Conservation (phyloP, 495 filamentous ascomycete genomes). For the Aspergillus kassunensis region DNA sequence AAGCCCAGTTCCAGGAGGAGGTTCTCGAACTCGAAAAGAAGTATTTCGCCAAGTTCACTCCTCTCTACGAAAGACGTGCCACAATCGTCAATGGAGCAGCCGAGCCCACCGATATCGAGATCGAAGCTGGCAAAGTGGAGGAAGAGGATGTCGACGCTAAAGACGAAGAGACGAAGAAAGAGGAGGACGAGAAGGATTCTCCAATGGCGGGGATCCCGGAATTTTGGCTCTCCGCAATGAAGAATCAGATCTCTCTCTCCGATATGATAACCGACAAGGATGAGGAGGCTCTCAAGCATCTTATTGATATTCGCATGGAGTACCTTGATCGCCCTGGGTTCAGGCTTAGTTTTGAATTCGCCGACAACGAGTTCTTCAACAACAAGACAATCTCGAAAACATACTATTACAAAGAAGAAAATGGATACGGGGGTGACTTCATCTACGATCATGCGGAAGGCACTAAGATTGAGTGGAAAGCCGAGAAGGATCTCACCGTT, state of each 20-base stretch:
- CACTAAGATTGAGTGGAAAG: constrained; percentile 96
- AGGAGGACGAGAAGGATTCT: constrained; percentile 46
- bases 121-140: constrained; percentile 80
- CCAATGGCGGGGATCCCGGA: constrained; percentile 81
- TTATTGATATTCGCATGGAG: constrained; percentile 97
- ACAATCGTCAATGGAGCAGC: constrained; percentile 83
- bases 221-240: constrained; percentile 99
- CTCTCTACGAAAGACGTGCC: constrained; percentile 92
- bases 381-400: constrained; percentile 98
- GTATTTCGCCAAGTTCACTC: constrained; percentile 97
- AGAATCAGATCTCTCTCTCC: constrained; percentile 93
- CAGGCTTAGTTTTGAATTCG: constrained; percentile 95
- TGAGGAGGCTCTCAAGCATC: constrained; percentile 82
- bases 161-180: constrained; percentile 47
- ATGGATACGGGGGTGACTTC: constrained; percentile 95
- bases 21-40: constrained; percentile 98
- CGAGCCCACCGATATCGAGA: constrained; percentile 82
- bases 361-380: constrained; percentile 90
- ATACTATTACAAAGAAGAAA: constrained; percentile 99
- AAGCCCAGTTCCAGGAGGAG: constrained; percentile 97
- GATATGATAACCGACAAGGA: constrained; percentile 98
- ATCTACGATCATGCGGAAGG: constrained; percentile 99
- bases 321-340: constrained; percentile 98
- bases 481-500: constrained; percentile 86
- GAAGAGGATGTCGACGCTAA: constrained; percentile 59